Evolutionary conservation across 1,284 basidiomycete species (phyloP).

Genomic region (Ganoderma resinaceum): DNA sequence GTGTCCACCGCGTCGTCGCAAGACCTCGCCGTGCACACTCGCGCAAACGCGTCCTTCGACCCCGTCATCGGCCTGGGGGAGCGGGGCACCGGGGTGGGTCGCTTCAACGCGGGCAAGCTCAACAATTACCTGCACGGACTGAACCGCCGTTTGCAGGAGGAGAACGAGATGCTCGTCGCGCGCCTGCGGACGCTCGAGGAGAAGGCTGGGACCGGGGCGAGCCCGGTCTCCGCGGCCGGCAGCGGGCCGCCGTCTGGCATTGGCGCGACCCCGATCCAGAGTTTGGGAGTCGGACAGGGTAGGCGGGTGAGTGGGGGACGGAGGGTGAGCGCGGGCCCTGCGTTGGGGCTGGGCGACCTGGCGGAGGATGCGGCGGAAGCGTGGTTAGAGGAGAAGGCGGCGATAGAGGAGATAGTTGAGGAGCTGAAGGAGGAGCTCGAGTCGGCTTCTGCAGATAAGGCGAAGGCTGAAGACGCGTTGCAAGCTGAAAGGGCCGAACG

Average conservation of each 20-base stretch:
- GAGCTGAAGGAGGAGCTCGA: conserved; percentile 55
- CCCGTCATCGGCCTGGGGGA: conserved; percentile 75
- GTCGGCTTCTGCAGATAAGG: conserved; percentile 40
- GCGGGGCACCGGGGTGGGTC: conserved; percentile 59
- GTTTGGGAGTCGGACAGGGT: conserved; percentile 20
- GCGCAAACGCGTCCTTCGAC: conserved; percentile 86
- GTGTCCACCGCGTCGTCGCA: conserved; percentile 84
- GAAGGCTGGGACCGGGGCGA: conserved; percentile 36
- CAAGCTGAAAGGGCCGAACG: conserved; percentile 63
- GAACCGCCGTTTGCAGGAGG: conserved; percentile 80
- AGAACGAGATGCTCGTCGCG: conserved; percentile 69
- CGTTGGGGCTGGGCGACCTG: conserved; percentile 60
- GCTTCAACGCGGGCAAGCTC: conserved; percentile 83
- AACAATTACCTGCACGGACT: conserved; percentile 84
- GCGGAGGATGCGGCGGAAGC: conserved; percentile 65
- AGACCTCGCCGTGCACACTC: conserved; percentile 80
- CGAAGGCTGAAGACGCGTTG: conserved; percentile 50
- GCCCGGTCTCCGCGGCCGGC: background rate
- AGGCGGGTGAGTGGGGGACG: conserved; percentile 41
- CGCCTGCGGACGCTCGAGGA: conserved; percentile 54
- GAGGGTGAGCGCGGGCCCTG: conserved; percentile 55
- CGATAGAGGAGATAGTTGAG: conserved; percentile 55
- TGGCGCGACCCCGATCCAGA: conserved; percentile 15
- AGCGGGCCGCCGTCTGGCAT: background rate
- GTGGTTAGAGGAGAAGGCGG: conserved; percentile 70